A percentile compares a stretch with the other conserved stretches of the same genome.
phyloP scores from a whole-genome alignment of 2,329 filamentous ascomycete species.

The Waltergamsia citrina region DNA sequence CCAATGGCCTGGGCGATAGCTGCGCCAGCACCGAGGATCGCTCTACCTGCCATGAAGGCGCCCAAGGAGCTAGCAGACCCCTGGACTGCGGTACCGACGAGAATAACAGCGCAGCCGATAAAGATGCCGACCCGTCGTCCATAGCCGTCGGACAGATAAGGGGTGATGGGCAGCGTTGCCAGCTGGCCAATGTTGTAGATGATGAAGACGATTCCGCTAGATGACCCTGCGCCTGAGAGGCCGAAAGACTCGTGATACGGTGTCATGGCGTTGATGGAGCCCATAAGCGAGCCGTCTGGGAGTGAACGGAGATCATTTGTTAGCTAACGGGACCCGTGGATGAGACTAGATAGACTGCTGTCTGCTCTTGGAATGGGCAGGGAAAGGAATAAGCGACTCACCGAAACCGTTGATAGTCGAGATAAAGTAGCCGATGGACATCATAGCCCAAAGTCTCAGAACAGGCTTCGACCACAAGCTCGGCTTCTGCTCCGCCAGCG shows the following conservation, averaged over 20 bases:
- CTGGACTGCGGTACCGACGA: slow-evolving; percentile 37
- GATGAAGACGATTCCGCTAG: slow-evolving; percentile 32
- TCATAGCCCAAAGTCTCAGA: no score
- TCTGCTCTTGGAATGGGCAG: no score
- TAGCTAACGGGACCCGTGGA: neutral
- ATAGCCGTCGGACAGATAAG: slow-evolving; percentile 35
- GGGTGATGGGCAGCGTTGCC: slow-evolving; percentile 36
- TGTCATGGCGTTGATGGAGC: slow-evolving; percentile 33
- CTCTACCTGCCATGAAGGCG: no score
- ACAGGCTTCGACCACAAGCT: no score
- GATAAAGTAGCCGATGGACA: no score
- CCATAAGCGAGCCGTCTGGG: slow-evolving; percentile 9
- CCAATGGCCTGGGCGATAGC: no score
- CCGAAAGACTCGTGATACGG: slow-evolving; percentile 33
- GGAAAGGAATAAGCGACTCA: no score
- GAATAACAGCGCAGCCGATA: slow-evolving; percentile 34
- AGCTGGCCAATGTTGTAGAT: slow-evolving; percentile 39
- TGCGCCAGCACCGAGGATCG: no score
- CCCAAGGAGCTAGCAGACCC: no score
- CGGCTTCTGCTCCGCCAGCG: no score
- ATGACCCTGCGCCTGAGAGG: slow-evolving; percentile 29
- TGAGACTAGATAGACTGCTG: no score
- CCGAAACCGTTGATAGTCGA: no score
- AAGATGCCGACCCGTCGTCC: slow-evolving; percentile 42
- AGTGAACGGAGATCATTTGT: neutral